These are phyloP conservation scores for Parasitella parasitica DNA, from an alignment of 371 early-diverging fungal genomes.

Conservation along the genomic window DNA sequence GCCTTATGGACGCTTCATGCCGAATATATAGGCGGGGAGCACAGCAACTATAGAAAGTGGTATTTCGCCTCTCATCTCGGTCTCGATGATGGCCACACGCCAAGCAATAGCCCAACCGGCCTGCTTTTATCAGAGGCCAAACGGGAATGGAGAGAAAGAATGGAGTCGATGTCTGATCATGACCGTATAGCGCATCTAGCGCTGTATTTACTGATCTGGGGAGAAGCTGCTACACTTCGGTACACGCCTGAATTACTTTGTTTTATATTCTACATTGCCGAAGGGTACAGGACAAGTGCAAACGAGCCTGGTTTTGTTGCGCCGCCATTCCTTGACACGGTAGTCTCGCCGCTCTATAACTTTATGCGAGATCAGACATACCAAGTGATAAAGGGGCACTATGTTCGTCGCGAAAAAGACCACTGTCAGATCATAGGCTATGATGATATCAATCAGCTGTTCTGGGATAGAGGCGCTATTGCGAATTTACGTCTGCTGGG, in stretches of 20 bases:
- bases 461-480: conserved; percentile 77
- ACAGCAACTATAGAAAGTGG: conserved; percentile 87
- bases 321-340: conserved; percentile 55
- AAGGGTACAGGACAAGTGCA: conserved; percentile 52
- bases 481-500: conserved; percentile 60
- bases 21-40: conserved; percentile 86
- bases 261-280: conserved; percentile 78
- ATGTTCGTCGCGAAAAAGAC: conserved; percentile 78
- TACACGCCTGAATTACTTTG: conserved; percentile 80
- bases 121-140: conserved; percentile 57
- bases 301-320: conserved; percentile 26
- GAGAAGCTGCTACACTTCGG: conserved; percentile 83
- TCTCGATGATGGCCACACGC: conserved; percentile 48
- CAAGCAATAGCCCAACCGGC: conserved; percentile 31
- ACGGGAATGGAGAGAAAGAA: conserved; percentile 71
- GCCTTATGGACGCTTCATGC: conserved; percentile 80
- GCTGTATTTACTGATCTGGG: conserved; percentile 84
- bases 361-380: conserved; percentile 79
- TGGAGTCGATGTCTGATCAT: conserved; percentile 69
- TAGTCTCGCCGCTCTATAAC: conserved; percentile 76
- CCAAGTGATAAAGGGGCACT: conserved; percentile 70
- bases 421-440: conserved; percentile 83
- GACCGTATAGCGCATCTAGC: conserved; percentile 75
- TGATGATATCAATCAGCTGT: conserved; percentile 88
- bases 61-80: conserved; percentile 81